These are phyloP conservation scores for Uronychia binucleata DNA, from an alignment of 73 alveolate species.

Conservation along the genomic window DNA sequence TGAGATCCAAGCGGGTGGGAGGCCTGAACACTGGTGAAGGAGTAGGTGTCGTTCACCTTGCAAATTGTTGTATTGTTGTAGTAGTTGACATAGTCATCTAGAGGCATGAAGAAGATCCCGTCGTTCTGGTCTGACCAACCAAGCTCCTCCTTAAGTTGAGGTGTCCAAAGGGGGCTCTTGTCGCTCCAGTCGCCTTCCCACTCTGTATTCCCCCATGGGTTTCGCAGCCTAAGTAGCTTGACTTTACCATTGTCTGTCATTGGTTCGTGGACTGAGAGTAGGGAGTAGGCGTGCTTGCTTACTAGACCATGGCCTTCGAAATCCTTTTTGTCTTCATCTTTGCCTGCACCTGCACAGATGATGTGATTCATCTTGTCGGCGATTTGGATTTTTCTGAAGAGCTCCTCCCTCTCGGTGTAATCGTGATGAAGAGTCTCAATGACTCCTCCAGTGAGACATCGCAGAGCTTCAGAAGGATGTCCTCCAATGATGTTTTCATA, in stretches of 20 bases:
- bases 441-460: constrained; percentile 71
- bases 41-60: constrained; percentile 49
- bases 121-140: constrained; percentile 75
- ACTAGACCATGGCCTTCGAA: constrained; percentile 82
- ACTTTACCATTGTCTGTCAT: constrained; percentile 57
- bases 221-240: constrained; percentile 74
- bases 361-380: constrained; percentile 64
- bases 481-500: constrained; percentile 76
- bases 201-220: constrained; percentile 87
- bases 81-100: constrained; percentile 80
- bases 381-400: constrained; percentile 58
- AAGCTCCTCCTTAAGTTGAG: constrained; percentile 77
- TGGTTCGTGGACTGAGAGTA: constrained; percentile 66
- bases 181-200: constrained; percentile 98
- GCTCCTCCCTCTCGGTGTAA: constrained; percentile 51
- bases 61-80: constrained; percentile 77
- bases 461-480: constrained; percentile 65
- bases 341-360: constrained; percentile 48
- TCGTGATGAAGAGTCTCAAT: constrained; percentile 60
- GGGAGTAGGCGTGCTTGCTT: constrained; percentile 68
- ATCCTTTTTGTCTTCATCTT: constrained; percentile 56
- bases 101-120: constrained; percentile 92
- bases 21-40: constrained; percentile 6
- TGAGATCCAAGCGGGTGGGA: constrained; percentile 19
- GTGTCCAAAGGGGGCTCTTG: constrained; percentile 89